Evolutionary conservation across 1,284 basidiomycete species (phyloP), one percentile per base, ranked within the genome.

Genomic region (Austroboletus novae-zelandiae): DNA sequence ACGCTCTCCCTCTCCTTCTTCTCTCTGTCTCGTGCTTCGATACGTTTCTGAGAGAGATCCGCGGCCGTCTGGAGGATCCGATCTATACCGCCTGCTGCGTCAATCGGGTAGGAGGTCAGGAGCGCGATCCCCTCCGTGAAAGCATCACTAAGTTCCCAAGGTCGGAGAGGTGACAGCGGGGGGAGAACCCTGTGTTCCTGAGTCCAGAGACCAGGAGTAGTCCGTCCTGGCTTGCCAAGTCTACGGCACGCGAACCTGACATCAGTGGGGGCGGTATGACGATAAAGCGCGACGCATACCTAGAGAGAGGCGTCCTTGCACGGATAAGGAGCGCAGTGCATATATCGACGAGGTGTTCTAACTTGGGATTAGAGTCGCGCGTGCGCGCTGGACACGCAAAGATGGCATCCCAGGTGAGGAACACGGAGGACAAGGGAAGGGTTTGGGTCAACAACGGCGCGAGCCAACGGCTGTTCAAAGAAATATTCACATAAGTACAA

Each of bases 361-460:
- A 69, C 64, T 85, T 88, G 11, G 78, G 77, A 58, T 84, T 84
- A 17, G 55, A 56, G 43, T 78, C 73, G 37, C 79, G 77, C 46
- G 78, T 75, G 56, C 82, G 71, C 67, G 75, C 72, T 1, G 78
- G 76, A 20, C 76, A 73, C 46, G 84, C 77, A 58, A 90, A 85
- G 5, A 91, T 57, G 2, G 78, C 76, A 61, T 91, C 88, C 89
- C 89, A 91, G 3, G 81, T 66, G 11, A 76, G 73, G 29, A 86
- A 70, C 8, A 87, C 72, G 6, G 79, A 76, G 2, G 76, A 60
- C 14, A 88, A 59, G 1, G 88, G 84, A 15, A 91, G 64, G 1
- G 87, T 86, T 57, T 89, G 87, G 0, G 85, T 78, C 20, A 91
- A 68, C 9, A 91, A 60, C 10, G 86, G 79, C n/a, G 85, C 79